phyloP scores from a whole-genome alignment of 192 early-diverging fungal genomes.

The Neocallimastix lanati region DNA sequence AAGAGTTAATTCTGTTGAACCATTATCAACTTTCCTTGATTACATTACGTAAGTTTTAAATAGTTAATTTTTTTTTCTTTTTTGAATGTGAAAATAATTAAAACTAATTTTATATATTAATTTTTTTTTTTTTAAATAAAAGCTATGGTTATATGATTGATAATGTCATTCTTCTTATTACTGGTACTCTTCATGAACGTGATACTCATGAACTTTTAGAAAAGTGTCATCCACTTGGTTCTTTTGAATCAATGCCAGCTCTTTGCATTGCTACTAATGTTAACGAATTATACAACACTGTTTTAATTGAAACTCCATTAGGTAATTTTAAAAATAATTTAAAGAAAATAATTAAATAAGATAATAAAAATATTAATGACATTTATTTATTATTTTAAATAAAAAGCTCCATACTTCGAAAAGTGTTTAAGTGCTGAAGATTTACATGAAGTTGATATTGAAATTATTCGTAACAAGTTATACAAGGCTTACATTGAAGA shows the following conservation, averaged over 20 bases:
- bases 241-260: slow-evolving; percentile 96
- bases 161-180: slow-evolving; percentile 94
- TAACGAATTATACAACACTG: slow-evolving; percentile 84
- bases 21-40: slow-evolving; percentile 80
- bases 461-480: slow-evolving; percentile 97
- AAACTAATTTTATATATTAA: too few species aligned
- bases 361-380: slow-evolving; percentile 1
- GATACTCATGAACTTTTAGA: slow-evolving; percentile 95
- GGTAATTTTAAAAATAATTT: slow-evolving; percentile 24
- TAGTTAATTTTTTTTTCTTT: too few species aligned
- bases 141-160: slow-evolving; percentile 98
- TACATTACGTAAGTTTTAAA: slow-evolving; percentile 68
- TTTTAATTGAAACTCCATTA: slow-evolving; percentile 87
- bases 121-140: not conserved
- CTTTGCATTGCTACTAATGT: slow-evolving; percentile 95
- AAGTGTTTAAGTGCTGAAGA: slow-evolving; percentile 93
- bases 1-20: slow-evolving; percentile 59
- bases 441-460: slow-evolving; percentile 98
- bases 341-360: not conserved
- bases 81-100: too few species aligned
- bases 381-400: not conserved
- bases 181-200: slow-evolving; percentile 91
- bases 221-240: slow-evolving; percentile 90
- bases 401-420: slow-evolving; percentile 81
- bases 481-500: slow-evolving; percentile 98